Evolutionary conservation across 495 filamentous ascomycete genomes (phyloP).

Genomic region (Neurospora sp.): DNA sequence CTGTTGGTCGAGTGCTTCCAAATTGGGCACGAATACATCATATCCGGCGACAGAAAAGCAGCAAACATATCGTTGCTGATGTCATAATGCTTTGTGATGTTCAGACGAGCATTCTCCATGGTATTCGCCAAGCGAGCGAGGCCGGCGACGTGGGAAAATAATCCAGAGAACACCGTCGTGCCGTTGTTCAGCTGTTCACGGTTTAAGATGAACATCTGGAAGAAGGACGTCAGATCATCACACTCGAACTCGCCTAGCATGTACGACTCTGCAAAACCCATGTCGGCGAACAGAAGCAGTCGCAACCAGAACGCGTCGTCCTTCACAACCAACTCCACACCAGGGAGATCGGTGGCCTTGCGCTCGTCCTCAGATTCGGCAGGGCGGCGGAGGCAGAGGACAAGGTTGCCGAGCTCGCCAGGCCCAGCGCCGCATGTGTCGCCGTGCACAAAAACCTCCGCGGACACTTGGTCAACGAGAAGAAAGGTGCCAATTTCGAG

Average conservation of each 20-base stretch:
- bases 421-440: slow-evolving; percentile 9
- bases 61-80: slow-evolving; percentile 67
- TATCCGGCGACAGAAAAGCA: slow-evolving; percentile 60
- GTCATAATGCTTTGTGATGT: slow-evolving; percentile 64
- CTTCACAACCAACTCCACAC: slow-evolving; percentile 42
- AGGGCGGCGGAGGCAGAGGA: slow-evolving; percentile 1
- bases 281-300: slow-evolving; percentile 54
- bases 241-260: slow-evolving; percentile 61
- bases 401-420: slow-evolving; percentile 7
- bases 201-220: slow-evolving; percentile 60
- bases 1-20: slow-evolving; percentile 32
- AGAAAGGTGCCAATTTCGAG: slow-evolving; percentile 34
- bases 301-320: slow-evolving; percentile 58
- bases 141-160: slow-evolving; percentile 40
- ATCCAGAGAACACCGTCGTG: slow-evolving; percentile 46
- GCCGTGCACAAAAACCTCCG: slow-evolving; percentile 21
- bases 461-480: slow-evolving; percentile 29
- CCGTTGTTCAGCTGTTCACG: slow-evolving; percentile 43
- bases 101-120: slow-evolving; percentile 51
- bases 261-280: slow-evolving; percentile 66
- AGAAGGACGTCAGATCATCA: slow-evolving; percentile 51
- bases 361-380: slow-evolving; percentile 8
- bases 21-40: slow-evolving; percentile 70
- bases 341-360: slow-evolving; percentile 14
- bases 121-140: slow-evolving; percentile 53